A percentile compares a stretch with the other conserved stretches of the same genome.
Evolutionary conservation across 2,329 filamentous ascomycete genomes (phyloP).

Genomic region (Microascus cirrosus): DNA sequence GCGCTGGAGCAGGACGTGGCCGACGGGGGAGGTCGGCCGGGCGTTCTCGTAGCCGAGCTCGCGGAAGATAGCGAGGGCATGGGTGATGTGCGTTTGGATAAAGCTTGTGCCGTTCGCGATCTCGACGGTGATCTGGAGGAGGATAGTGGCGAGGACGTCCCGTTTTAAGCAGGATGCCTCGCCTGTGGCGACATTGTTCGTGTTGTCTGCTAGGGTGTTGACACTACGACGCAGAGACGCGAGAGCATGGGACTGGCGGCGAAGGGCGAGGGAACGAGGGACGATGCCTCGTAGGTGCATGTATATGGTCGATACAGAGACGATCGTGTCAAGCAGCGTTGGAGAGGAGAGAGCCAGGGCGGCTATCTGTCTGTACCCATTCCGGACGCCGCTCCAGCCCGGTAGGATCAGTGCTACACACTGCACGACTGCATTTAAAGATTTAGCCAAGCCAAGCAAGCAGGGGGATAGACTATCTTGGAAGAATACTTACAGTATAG

Average conservation of each 20-base stretch:
- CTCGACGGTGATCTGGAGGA: not conserved
- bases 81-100: not conserved
- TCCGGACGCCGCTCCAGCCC: not conserved
- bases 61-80: not conserved
- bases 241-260: not conserved
- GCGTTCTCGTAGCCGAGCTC: not conserved
- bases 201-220: not conserved
- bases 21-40: not conserved
- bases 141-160: not conserved
- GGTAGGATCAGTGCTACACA: not conserved
- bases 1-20: not conserved
- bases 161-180: not conserved
- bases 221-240: not conserved
- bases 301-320: not conserved
- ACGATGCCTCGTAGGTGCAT: not conserved
- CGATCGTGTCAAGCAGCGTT: not conserved
- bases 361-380: not conserved
- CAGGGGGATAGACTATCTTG: not conserved
- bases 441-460: too few species aligned
- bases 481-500: not conserved
- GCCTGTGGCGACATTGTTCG: not conserved
- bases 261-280: not conserved
- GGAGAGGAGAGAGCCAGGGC: not conserved
- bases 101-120: not conserved
- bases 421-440: not conserved